Percentiles rank a stretch among this genome's conserved stretches.
phyloP scores from a whole-genome alignment of 495 filamentous ascomycete genomes.

The Xylaria flabelliformis region DNA sequence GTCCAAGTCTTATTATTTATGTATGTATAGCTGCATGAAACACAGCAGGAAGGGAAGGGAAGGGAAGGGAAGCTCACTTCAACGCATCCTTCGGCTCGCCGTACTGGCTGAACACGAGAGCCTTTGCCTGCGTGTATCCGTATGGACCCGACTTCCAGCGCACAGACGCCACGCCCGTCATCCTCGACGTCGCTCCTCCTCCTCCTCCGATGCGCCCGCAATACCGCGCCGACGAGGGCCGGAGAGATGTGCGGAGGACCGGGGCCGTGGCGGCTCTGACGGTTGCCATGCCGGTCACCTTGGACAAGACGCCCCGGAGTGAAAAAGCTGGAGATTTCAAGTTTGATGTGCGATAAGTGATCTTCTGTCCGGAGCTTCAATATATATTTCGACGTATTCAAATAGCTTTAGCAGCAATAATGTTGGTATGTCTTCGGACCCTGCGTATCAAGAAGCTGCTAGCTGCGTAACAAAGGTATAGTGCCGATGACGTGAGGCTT shows the following conservation, averaged over 20 bases:
- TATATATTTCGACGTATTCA: not conserved
- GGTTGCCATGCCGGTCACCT: conserved; percentile 20
- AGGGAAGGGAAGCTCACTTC: conserved; percentile 51
- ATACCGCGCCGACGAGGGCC: conserved; percentile 18
- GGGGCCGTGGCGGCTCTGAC: conserved; percentile 17
- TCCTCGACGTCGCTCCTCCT: not conserved
- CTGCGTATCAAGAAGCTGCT: not conserved
- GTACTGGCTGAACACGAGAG: conserved; percentile 82
- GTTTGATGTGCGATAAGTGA: not conserved
- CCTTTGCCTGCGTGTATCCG: conserved; percentile 96
- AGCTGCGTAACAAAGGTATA: not conserved
- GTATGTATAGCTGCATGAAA: not conserved
- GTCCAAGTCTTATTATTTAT: not conserved
- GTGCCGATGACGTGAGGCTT: conserved; percentile 9
- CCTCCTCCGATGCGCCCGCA: conserved; percentile 27
- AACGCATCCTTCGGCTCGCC: conserved; percentile 87
- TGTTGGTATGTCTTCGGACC: too few species aligned
- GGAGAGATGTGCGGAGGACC: conserved; percentile 13
- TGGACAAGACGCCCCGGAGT: not conserved
- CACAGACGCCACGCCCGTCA: conserved; percentile 20
- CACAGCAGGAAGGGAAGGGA: not conserved
- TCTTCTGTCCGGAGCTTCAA: not conserved
- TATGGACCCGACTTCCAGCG: conserved; percentile 65
- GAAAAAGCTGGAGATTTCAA: not conserved
- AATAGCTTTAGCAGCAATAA: not conserved